Percentiles rank a stretch among this genome's conserved stretches.
Conservation (phyloP, 2,329 filamentous ascomycete genomes). For the Xylariaceae sp. region DNA sequence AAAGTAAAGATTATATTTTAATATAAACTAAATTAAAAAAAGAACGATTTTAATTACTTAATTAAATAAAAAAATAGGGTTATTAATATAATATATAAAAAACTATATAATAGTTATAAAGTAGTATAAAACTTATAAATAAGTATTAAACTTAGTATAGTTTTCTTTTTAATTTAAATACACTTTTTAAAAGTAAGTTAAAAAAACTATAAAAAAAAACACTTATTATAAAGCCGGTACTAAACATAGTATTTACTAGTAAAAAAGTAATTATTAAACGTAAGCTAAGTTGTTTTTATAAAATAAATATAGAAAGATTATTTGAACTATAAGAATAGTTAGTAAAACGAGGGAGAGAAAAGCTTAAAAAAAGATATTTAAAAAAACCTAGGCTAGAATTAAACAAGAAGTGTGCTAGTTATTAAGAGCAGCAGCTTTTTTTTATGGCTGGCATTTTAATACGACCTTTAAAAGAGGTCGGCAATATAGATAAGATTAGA, state of each 20-base stretch:
- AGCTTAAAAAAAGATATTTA: conserved; percentile 2
- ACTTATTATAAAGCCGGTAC: neutral
- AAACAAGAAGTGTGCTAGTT: neutral
- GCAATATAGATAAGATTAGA: too few species aligned
- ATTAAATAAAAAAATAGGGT: too few species aligned
- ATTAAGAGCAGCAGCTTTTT: conserved; percentile 3
- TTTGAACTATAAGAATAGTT: too few species aligned
- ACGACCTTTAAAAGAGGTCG: too few species aligned
- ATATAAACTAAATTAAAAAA: too few species aligned
- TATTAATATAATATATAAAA: conserved; percentile 7
- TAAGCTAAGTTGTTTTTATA: neutral
- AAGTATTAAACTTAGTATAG: neutral
- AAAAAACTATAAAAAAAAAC: neutral
- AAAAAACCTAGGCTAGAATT: neutral
- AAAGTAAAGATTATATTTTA: too few species aligned
- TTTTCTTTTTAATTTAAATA: neutral
- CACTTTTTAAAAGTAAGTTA: neutral
- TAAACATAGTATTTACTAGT: neutral
- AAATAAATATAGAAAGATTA: neutral
- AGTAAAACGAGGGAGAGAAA: too few species aligned
- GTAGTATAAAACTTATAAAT: neutral
- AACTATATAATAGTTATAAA: neutral
- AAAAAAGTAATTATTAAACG: neutral
- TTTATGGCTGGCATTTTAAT: neutral
- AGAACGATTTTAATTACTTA: too few species aligned